Conservation (phyloP, 495 filamentous ascomycete species). For the Diplogelasinospora grovesii region DNA sequence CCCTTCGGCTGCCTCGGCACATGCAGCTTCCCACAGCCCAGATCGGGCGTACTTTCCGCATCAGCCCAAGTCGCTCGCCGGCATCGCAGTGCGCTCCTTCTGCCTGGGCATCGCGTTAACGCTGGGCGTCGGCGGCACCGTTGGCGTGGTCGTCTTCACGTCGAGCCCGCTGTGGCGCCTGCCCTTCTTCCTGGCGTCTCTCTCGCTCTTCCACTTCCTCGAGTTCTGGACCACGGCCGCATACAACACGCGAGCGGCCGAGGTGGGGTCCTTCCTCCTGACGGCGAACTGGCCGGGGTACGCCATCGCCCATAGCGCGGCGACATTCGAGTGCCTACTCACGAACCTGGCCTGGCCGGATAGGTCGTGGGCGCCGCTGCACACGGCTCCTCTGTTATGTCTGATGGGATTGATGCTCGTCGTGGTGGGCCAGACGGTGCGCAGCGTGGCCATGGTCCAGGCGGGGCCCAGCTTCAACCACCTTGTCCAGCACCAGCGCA, state of each 20-base stretch:
- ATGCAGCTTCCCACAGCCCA: slow-evolving; percentile 11
- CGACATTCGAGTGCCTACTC: slow-evolving; percentile 63
- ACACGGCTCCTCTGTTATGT: slow-evolving; percentile 28
- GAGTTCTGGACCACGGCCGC: slow-evolving; percentile 85
- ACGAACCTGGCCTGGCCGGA: slow-evolving; percentile 52
- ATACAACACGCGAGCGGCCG: slow-evolving; percentile 71
- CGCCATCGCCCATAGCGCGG: slow-evolving; percentile 70
- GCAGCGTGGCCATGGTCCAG: slow-evolving; percentile 78
- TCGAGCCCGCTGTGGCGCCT: slow-evolving; percentile 65
- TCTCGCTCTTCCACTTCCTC: slow-evolving; percentile 89
- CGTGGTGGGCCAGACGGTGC: slow-evolving; percentile 60
- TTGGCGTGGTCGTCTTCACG: slow-evolving; percentile 30
- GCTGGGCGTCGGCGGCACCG: slow-evolving; percentile 35
- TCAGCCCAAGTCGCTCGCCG: slow-evolving; percentile 63
- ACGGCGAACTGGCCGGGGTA: slow-evolving; percentile 81
- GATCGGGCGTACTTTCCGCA: slow-evolving; percentile 41
- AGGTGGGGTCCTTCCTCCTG: slow-evolving; percentile 70
- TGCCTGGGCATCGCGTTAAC: slow-evolving; percentile 44
- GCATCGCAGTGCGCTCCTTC: slow-evolving; percentile 67
- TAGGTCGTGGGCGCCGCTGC: slow-evolving; percentile 32
- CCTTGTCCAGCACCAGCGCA: slow-evolving; percentile 60
- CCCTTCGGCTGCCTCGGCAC: slow-evolving; percentile 21
- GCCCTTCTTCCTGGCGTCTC: slow-evolving; percentile 68
- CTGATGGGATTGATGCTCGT: slow-evolving; percentile 58
- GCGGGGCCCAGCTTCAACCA: slow-evolving; percentile 93